These are phyloP conservation scores for Aspergillus tanneri DNA, from an alignment of 2,329 filamentous ascomycete genomes.

Conservation along the genomic window DNA sequence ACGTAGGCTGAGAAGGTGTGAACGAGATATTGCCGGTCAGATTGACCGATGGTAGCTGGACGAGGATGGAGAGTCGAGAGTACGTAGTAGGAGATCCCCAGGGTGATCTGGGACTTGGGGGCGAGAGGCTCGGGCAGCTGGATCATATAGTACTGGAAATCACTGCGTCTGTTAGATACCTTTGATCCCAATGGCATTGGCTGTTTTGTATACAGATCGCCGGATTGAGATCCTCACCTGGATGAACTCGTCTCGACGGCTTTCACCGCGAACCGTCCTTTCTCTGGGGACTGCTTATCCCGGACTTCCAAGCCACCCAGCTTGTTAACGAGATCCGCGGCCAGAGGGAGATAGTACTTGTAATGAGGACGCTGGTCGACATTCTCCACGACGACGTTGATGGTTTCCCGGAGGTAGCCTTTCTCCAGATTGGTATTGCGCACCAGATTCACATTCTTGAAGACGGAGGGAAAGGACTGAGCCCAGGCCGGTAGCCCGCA, in stretches of 20 bases:
- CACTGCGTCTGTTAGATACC: conserved; percentile 55
- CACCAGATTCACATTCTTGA: conserved; percentile 90
- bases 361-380: conserved; percentile 72
- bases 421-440: conserved; percentile 91
- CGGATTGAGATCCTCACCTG: conserved; percentile 55
- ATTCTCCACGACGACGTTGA: conserved; percentile 96
- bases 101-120: conserved; percentile 74
- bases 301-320: conserved; percentile 87
- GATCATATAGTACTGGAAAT: conserved; percentile 80
- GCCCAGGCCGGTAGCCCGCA: background rate
- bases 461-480: conserved; percentile 66
- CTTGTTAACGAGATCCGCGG: conserved; percentile 68
- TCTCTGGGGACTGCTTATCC: conserved; percentile 77
- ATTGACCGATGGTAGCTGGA: conserved; percentile 78
- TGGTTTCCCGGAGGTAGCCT: conserved; percentile 80
- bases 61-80: conserved; percentile 77
- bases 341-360: conserved; percentile 90
- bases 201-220: conserved; percentile 50
- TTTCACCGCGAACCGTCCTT: conserved; percentile 67
- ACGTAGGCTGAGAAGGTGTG: conserved; percentile 85
- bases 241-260: conserved; percentile 60
- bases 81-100: conserved; percentile 81
- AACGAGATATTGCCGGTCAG: conserved; percentile 79
- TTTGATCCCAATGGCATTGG: too few relatives aligned
- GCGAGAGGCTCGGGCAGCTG: conserved; percentile 73